Evolutionary conservation across 2,329 filamentous ascomycete genomes (phyloP).

Genomic region (Leptoxyphium fumago): DNA sequence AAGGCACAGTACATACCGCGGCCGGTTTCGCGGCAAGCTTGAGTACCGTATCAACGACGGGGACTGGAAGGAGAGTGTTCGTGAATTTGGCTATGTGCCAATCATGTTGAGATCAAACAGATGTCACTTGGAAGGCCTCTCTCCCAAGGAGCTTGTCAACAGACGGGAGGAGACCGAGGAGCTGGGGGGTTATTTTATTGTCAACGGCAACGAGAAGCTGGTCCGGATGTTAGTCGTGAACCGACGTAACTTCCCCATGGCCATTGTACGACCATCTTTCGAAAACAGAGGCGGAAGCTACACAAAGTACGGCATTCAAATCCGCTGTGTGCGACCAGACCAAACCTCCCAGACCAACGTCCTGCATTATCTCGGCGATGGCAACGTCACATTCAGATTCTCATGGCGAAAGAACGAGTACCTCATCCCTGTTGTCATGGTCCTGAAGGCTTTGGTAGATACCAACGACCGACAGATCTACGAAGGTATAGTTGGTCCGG

Average conservation of each 20-base stretch:
- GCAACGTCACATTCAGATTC: conserved; percentile 92
- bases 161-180: conserved; percentile 94
- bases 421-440: conserved; percentile 91
- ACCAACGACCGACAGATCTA: conserved; percentile 96
- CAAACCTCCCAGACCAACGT: conserved; percentile 97
- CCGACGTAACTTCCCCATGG: conserved; percentile 86
- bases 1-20: conserved; percentile 80
- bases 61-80: conserved; percentile 64
- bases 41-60: conserved; percentile 80
- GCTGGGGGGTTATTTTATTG: conserved; percentile 88
- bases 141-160: conserved; percentile 67
- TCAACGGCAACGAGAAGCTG: conserved; percentile 95
- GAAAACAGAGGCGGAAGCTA: conserved; percentile 74
- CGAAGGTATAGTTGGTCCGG: conserved; percentile 72
- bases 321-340: conserved; percentile 87
- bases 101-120: conserved; percentile 87
- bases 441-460: conserved; percentile 84
- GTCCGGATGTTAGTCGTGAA: conserved; percentile 85
- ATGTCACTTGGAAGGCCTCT: conserved; percentile 78
- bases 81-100: conserved; percentile 78
- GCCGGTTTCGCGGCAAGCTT: conserved; percentile 66
- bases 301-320: conserved; percentile 77
- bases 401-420: conserved; percentile 97
- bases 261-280: conserved; percentile 83
- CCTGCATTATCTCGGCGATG: conserved; percentile 86